A percentile compares a stretch with the other conserved stretches of the same genome.
Evolutionary conservation across 108 stramenopile genomes (phyloP).

Genomic region (Cylindrotheca fusiformis): DNA sequence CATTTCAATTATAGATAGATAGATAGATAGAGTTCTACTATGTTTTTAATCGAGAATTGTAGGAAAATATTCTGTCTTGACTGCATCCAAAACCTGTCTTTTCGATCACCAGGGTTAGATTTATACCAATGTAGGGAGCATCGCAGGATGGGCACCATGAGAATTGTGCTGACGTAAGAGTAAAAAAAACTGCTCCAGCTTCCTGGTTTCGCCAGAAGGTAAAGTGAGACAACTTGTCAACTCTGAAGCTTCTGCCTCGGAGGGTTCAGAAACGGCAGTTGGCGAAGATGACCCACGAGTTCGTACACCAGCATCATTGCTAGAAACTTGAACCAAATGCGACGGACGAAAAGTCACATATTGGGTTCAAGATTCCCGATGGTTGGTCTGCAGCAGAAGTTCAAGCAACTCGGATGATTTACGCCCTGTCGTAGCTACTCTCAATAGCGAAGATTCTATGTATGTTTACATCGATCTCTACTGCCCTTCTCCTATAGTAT

Average conservation of each 20-base stretch:
- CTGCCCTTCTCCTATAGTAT: constrained; percentile 42
- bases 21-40: too few relatives aligned
- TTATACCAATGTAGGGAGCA: too few relatives aligned
- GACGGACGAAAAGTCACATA: constrained; percentile 8
- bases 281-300: constrained; percentile 21
- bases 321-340: constrained; percentile 11
- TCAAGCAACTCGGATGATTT: constrained; percentile 1
- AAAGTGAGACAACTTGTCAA: constrained; percentile 20
- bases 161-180: constrained; percentile 48
- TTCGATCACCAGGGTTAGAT: too few relatives aligned
- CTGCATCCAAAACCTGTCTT: too few relatives aligned
- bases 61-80: too few relatives aligned
- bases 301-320: constrained; percentile 40
- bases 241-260: background rate
- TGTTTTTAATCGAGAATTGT: too few relatives aligned
- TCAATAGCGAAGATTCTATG: constrained; percentile 42
- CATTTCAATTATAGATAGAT: too few relatives aligned
- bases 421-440: constrained; percentile 13
- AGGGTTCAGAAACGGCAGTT: constrained; percentile 3
- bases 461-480: constrained; percentile 65
- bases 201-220: constrained; percentile 33
- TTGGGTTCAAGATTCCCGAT: constrained; percentile 49
- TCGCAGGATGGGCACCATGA: constrained; percentile 53
- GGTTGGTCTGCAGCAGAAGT: constrained; percentile 58
- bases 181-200: constrained; percentile 39